A percentile compares a stretch with the other conserved stretches of the same genome.
Evolutionary conservation across 805 yeast species (phyloP).

Genomic region (Yarrowia sp.): DNA sequence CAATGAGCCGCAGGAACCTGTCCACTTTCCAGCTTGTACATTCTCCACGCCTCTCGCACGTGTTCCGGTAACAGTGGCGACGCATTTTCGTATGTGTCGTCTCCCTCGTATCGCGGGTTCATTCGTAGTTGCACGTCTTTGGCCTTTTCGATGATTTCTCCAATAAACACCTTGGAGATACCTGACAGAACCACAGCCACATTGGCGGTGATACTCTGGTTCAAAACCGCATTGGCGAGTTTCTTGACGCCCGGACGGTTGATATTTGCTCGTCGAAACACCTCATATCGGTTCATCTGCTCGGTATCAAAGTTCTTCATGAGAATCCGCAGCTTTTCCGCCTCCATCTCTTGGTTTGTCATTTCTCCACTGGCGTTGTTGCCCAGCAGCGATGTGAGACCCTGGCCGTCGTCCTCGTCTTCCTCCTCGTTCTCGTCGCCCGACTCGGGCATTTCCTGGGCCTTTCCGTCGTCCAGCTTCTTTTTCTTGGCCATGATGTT

Average conservation of each 20-base stretch:
- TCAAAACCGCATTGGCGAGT: slow-evolving; percentile 76
- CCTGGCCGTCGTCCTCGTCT: slow-evolving; percentile 34
- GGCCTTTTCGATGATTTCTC: slow-evolving; percentile 86
- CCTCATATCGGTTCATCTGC: slow-evolving; percentile 87
- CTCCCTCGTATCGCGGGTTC: slow-evolving; percentile 50
- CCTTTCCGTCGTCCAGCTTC: slow-evolving; percentile 36
- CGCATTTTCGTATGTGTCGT: slow-evolving; percentile 39
- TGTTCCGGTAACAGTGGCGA: slow-evolving; percentile 81
- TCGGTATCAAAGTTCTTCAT: slow-evolving; percentile 77
- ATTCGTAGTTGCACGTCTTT: slow-evolving; percentile 67
- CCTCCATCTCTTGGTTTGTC: slow-evolving; percentile 46
- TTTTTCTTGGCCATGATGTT: slow-evolving; percentile 21
- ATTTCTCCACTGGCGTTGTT: slow-evolving; percentile 32
- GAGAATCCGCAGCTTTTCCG: slow-evolving; percentile 56
- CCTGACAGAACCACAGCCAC: slow-evolving; percentile 85
- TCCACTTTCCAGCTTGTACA: slow-evolving; percentile 71
- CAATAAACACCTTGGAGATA: slow-evolving; percentile 85
- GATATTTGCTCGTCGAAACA: slow-evolving; percentile 78
- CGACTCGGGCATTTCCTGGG: slow-evolving; percentile 46
- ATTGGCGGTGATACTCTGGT: slow-evolving; percentile 79
- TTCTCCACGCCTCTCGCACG: slow-evolving; percentile 86
- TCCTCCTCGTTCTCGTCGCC: slow-evolving; percentile 40
- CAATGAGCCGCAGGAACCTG: slow-evolving; percentile 68
- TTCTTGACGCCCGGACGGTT: slow-evolving; percentile 79
- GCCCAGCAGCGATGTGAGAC: slow-evolving; percentile 26